phyloP scores from a whole-genome alignment of 441 rosid genomes.

The Pelargonium exstipulatum region DNA sequence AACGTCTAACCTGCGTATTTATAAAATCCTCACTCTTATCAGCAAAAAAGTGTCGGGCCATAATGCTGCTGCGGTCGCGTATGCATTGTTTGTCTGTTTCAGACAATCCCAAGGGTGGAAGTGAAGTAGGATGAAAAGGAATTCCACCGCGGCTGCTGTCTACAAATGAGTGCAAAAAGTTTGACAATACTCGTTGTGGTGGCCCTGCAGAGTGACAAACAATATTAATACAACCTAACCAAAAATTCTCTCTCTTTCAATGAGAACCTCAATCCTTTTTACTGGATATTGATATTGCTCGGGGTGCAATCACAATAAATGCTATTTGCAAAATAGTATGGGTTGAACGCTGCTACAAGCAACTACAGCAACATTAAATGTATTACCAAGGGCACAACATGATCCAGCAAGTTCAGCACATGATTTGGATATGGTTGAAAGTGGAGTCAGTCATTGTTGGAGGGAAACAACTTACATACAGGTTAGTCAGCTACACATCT shows the following conservation, averaged over 20 bases:
- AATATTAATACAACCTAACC: not conserved
- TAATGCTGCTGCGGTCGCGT: slow-evolving; percentile 92
- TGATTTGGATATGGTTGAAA: not conserved
- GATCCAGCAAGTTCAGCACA: not conserved
- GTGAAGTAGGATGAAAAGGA: slow-evolving; percentile 74
- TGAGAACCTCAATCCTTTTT: too few species aligned
- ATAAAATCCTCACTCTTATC: slow-evolving; percentile 87
- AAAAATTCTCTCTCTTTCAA: not conserved
- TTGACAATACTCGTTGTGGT: slow-evolving; percentile 88
- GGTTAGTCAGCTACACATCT: not conserved
- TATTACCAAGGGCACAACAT: not conserved
- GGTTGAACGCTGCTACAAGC: not conserved
- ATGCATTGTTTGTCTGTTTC: slow-evolving; percentile 89
- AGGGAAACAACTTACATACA: not conserved
- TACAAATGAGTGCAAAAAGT: slow-evolving; percentile 84
- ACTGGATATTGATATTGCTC: not conserved
- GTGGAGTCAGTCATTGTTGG: not conserved
- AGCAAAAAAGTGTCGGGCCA: slow-evolving; percentile 91
- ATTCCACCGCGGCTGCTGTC: slow-evolving; percentile 77
- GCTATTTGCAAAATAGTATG: not conserved
- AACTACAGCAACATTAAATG: not conserved
- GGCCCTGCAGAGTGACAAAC: slow-evolving; percentile 50
- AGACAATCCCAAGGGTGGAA: slow-evolving; percentile 80
- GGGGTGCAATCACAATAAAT: not conserved
- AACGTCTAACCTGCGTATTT: slow-evolving; percentile 60